Evolutionary conservation across 768 basidiomycete species (phyloP), one percentile per base, ranked within the genome.

Genomic region (Suillus subaureus): DNA sequence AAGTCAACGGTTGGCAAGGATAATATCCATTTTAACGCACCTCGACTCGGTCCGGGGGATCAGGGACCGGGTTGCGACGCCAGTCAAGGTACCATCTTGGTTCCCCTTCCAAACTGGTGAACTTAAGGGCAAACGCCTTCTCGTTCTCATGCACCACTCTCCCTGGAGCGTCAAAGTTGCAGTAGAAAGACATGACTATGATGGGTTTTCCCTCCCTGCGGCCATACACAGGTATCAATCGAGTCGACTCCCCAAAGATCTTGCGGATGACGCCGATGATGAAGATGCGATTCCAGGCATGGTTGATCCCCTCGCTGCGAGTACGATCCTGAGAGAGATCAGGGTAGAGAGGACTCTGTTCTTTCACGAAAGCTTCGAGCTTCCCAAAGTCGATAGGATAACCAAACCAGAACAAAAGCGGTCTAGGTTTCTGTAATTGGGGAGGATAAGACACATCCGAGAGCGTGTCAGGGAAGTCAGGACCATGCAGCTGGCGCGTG

Each of bases 191-290:
- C 54, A 55, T 55, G 18, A 55, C 54, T 12, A 55, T 33, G 1
- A 55, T 55, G 9, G 54, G 54, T 33, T 21, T 55, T 5, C 54
- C 54, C 5, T 33, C 31, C 31, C 18, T 55, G 2, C 54, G 54
- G 31, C 54, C 31, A 55, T 55, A 55, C 31, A 55, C 54, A 4
- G 54, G 54, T 21, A 5, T 33, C 31, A 55, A 31, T 12, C 54
- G 54, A 33, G 54, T 55, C 18, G 54, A 55, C 54, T 55, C 54
- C 54, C 54, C 54, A 11, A 55, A 55, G 31, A 55, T 33, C 54
- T 55, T 55, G 31, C 54, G 31, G 18, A 55, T 55, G 54, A 55
- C 54, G 11, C 54, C 54, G 31, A 55, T 21, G 18, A 55, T 55
- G 54, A 55, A 55, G 11, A 21, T 33, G 31, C 54, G 54, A 3